Evolutionary conservation across 1,284 basidiomycete genomes (phyloP), one percentile per base, ranked within the genome.

Genomic region (Ustilago xerochloae): DNA sequence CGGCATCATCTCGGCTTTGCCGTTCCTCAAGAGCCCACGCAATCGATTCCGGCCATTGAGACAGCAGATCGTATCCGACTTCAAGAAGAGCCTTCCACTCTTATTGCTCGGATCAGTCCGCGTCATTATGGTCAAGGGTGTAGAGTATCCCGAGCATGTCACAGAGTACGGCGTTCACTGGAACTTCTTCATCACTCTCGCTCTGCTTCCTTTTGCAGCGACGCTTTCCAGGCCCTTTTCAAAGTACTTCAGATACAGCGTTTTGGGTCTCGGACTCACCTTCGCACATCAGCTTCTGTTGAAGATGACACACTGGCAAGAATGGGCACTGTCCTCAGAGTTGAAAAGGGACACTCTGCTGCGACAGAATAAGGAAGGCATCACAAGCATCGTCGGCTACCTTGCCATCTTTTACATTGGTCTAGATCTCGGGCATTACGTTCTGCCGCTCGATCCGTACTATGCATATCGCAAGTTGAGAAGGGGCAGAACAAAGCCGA

Each of bases 111-210:
- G 94, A 0, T 50, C 93, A 0, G 81, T 93, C 0, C 87, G 96
- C 2, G 90, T 97, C 0, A 59, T 93, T 0, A 88, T 94, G 49
- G 95, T 99, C 35, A 99, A 99, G 84, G 92, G 93, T 3, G 90
- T 91, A 0, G 93, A 95, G 63, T 99, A 99, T 84, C 96, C 80
- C 9, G 96, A 99, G 87, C 97, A 99, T 75, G 90, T 92, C 43
- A 91, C 93, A 0, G 96, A 99, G 86, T 99, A 99, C 76, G 97
- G 97, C 1, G 90, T 90, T 0, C 95, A 98, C 81, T 99, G 97
- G 97, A 99, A 99, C 84, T 99, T 99, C 85, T 99, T 99, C 88
- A 89, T 98, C 79, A 98, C 97, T 0, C 87, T 99, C 13, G 93
- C 90, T 0, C 70, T 93, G 1, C 84, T 98, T 3, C 95, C 95